Conservation (phyloP, 2,329 filamentous ascomycete genomes). For the Tolypocladium inflatum region DNA sequence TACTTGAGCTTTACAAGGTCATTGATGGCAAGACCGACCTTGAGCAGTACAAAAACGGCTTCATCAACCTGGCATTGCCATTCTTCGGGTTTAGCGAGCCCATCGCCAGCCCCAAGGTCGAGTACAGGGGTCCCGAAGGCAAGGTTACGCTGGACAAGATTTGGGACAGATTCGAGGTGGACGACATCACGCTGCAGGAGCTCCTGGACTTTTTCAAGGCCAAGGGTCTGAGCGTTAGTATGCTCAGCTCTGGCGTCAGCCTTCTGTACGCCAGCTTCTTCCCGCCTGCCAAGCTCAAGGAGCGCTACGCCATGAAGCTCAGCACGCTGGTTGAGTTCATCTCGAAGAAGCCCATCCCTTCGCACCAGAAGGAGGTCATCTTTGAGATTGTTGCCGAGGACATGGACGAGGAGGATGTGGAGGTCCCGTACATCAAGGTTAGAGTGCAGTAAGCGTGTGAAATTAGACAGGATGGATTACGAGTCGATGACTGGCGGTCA, state of each 20-base stretch:
- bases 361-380: conserved; percentile 90
- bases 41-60: conserved; percentile 99
- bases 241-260: conserved; percentile 97
- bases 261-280: conserved; percentile 93
- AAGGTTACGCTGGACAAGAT: conserved; percentile 87
- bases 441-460: conserved; percentile 42
- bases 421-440: conserved; percentile 93
- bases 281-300: conserved; percentile 66
- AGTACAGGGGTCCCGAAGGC: conserved; percentile 70
- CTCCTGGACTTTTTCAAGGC: conserved; percentile 75
- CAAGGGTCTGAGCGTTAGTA: conserved; percentile 73
- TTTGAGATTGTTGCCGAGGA: conserved; percentile 95
- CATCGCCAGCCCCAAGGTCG: conserved; percentile 86
- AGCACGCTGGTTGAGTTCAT: conserved; percentile 81
- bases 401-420: conserved; percentile 80
- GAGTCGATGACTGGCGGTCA: conserved; percentile 2
- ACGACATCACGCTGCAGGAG: conserved; percentile 75
- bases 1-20: conserved; percentile 92
- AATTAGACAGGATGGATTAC: conserved; percentile 2
- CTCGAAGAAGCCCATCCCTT: conserved; percentile 84
- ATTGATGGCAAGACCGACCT: conserved; percentile 93
- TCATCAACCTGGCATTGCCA: conserved; percentile 89
- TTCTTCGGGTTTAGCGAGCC: conserved; percentile 99
- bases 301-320: conserved; percentile 73
- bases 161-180: conserved; percentile 93